Evolutionary conservation across 1,284 basidiomycete genomes (phyloP).

Genomic region (Fistulinella cinereoalba): DNA sequence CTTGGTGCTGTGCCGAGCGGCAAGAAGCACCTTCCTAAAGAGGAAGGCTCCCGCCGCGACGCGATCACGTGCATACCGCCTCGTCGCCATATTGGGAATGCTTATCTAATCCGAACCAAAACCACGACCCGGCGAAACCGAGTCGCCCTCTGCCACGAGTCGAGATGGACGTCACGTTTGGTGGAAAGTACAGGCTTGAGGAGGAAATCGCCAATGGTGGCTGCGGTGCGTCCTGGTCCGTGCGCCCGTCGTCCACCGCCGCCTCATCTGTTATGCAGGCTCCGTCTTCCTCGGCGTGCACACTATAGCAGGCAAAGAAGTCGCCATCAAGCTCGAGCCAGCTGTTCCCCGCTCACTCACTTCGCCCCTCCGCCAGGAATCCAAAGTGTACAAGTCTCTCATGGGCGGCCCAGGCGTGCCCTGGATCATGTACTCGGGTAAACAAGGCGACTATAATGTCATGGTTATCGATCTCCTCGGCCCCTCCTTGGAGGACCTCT

Average conservation of each 20-base stretch:
- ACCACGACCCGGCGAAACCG: constrained; percentile 1
- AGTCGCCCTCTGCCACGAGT: constrained; percentile 12
- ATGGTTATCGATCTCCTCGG: constrained; percentile 96
- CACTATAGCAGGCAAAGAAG: constrained; percentile 93
- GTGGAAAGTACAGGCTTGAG: constrained; percentile 89
- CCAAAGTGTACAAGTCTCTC: constrained; percentile 88
- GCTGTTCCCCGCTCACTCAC: constrained; percentile 54
- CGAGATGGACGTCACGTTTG: constrained; percentile 72
- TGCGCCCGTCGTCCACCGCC: not conserved
- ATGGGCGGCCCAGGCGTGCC: constrained; percentile 93
- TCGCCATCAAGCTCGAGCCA: constrained; percentile 95
- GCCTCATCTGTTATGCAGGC: constrained; percentile 44
- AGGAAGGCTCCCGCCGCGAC: constrained; percentile 22
- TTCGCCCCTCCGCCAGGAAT: constrained; percentile 86
- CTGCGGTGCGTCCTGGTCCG: constrained; percentile 62
- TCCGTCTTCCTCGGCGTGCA: constrained; percentile 95
- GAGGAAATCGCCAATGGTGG: constrained; percentile 95
- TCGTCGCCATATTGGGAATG: constrained; percentile 2
- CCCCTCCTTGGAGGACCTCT: constrained; percentile 90
- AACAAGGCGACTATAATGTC: constrained; percentile 94
- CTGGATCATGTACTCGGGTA: constrained; percentile 93
- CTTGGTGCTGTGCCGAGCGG: too few relatives aligned
- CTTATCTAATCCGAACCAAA: constrained; percentile 26
- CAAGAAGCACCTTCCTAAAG: not conserved
- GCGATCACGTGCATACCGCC: constrained; percentile 24